Percentiles rank a stretch among this genome's conserved stretches.
Evolutionary conservation across 2,329 filamentous ascomycete species (phyloP).

Genomic region (Aureobasidium mangrovei): DNA sequence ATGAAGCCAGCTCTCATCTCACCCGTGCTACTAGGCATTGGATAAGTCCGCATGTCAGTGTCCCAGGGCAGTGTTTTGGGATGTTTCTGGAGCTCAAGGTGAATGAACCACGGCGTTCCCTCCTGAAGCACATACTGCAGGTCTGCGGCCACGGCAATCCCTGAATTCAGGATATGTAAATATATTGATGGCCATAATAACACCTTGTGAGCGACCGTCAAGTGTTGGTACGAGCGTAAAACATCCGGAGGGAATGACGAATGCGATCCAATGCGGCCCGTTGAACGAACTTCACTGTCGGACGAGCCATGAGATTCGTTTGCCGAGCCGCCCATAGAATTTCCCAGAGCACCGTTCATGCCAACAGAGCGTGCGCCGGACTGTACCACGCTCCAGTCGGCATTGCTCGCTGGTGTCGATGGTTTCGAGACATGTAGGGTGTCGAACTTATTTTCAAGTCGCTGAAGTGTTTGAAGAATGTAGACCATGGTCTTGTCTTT

Average conservation of each 20-base stretch:
- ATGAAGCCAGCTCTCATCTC: slow-evolving; percentile 24
- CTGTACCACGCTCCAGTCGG: neutral
- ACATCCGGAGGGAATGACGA: slow-evolving; percentile 1
- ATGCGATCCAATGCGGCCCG: neutral
- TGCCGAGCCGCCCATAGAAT: neutral
- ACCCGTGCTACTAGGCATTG: slow-evolving; percentile 13
- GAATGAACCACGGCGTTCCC: slow-evolving; percentile 32
- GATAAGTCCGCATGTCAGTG: slow-evolving; percentile 21
- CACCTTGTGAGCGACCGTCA: slow-evolving; percentile 43
- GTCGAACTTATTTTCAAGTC: slow-evolving; percentile 50
- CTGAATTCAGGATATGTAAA: slow-evolving; percentile 28
- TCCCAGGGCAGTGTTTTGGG: slow-evolving; percentile 23
- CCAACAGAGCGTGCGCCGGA: neutral
- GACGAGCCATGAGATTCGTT: slow-evolving; percentile 1
- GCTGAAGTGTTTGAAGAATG: slow-evolving; percentile 49
- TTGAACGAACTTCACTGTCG: neutral
- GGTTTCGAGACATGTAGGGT: slow-evolving; percentile 21
- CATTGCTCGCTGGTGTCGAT: slow-evolving; percentile 18
- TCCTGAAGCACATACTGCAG: slow-evolving; percentile 30
- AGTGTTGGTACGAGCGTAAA: slow-evolving; percentile 18
- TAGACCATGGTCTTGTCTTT: slow-evolving; percentile 56
- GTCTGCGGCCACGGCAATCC: slow-evolving; percentile 26
- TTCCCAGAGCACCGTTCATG: neutral
- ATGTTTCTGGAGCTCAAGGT: slow-evolving; percentile 27
- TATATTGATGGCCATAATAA: slow-evolving; percentile 39